phyloP scores from a whole-genome alignment of 1,139 yeast genomes.

The Blastobotrys ciferrii region DNA sequence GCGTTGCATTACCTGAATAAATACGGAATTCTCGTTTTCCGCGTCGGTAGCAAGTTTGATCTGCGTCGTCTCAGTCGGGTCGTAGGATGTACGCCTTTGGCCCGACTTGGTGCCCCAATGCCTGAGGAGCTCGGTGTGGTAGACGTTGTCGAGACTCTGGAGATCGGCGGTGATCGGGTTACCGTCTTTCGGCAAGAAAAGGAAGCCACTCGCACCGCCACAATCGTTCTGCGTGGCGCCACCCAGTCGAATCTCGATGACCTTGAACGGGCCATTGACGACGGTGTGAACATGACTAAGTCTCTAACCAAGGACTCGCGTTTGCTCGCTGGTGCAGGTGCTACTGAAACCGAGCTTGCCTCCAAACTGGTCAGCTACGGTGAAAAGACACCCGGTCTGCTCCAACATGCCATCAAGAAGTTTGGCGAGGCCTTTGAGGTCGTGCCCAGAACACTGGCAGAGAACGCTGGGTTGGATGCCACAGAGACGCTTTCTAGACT shows the following conservation, averaged over 20 bases:
- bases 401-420: conserved; percentile 90
- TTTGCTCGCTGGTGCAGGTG: conserved; percentile 94
- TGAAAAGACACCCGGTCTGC: conserved; percentile 88
- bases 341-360: conserved; percentile 88
- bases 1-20: conserved; percentile 92
- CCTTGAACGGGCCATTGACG: conserved; percentile 95
- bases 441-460: conserved; percentile 88
- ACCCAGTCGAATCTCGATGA: conserved; percentile 94
- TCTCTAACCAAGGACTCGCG: conserved; percentile 78
- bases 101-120: conserved; percentile 92
- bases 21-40: conserved; percentile 77
- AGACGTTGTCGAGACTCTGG: conserved; percentile 85
- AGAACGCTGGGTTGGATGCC: conserved; percentile 90
- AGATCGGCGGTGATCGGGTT: conserved; percentile 97
- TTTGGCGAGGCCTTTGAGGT: conserved; percentile 95
- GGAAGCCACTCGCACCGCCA: conserved; percentile 62
- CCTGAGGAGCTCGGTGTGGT: conserved; percentile 91
- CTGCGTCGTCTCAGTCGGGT: conserved; percentile 91
- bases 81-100: conserved; percentile 95
- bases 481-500: conserved; percentile 83
- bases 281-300: conserved; percentile 90
- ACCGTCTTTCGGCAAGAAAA: conserved; percentile 85
- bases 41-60: conserved; percentile 92
- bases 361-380: conserved; percentile 78
- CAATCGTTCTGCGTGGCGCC: conserved; percentile 93